Percentiles rank a stretch among this genome's conserved stretches.
These are phyloP conservation scores for Alternaria alternata DNA, from an alignment of 2,329 filamentous ascomycete species.

Conservation along the genomic window DNA sequence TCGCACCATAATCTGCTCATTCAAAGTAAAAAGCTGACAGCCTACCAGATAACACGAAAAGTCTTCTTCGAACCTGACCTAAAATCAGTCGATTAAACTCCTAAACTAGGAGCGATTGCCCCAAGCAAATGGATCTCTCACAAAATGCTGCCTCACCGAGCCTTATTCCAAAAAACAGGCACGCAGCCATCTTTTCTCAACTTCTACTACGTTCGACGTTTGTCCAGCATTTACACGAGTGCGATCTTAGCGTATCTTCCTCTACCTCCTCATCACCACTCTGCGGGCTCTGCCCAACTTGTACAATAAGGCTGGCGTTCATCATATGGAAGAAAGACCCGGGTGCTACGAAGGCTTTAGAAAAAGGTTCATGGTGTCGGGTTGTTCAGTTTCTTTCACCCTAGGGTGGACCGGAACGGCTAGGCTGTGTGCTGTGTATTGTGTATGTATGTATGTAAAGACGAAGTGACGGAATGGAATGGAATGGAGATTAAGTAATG, in stretches of 20 bases:
- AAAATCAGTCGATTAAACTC: conserved; percentile 8
- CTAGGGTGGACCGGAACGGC: neutral
- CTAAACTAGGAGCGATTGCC: neutral
- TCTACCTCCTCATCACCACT: conserved; percentile 23
- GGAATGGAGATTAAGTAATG: conserved; percentile 8
- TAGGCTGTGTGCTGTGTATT: conserved; percentile 8
- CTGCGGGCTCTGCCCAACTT: conserved; percentile 21
- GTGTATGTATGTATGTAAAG: conserved; percentile 12
- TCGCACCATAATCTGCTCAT: neutral
- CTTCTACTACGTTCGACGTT: conserved; percentile 20
- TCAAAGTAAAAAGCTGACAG: neutral
- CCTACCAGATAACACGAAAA: conserved; percentile 34
- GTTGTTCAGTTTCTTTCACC: neutral
- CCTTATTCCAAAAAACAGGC: neutral
- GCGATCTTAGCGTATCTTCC: conserved; percentile 18
- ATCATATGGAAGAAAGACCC: conserved; percentile 7
- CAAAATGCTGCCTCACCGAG: neutral
- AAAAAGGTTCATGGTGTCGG: conserved; percentile 13
- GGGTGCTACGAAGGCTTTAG: neutral
- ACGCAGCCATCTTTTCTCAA: conserved; percentile 4
- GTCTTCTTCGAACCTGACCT: conserved; percentile 38
- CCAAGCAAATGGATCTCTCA: neutral
- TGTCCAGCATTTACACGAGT: conserved; percentile 20
- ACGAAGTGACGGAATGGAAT: conserved; percentile 16
- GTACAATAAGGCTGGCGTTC: conserved; percentile 30